These are phyloP conservation scores for Colletotrichum lini DNA, from an alignment of 2,329 filamentous ascomycete genomes.

Conservation along the genomic window DNA sequence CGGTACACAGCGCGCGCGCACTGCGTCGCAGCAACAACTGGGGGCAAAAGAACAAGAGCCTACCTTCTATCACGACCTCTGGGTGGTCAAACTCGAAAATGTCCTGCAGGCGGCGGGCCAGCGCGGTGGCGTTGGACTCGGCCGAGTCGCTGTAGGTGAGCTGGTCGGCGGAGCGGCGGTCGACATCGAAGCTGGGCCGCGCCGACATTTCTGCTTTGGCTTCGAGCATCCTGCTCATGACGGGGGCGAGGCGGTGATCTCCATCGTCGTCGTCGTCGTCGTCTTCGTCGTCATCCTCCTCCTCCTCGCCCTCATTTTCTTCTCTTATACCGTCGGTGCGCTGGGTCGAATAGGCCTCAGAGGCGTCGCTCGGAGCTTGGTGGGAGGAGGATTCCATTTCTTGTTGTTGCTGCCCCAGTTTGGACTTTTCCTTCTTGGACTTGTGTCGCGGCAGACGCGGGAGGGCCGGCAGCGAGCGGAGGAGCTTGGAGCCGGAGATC, in stretches of 20 bases:
- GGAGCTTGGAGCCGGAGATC: constrained; percentile 69
- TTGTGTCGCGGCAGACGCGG: constrained; percentile 60
- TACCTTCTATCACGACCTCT: constrained; percentile 87
- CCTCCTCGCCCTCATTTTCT: not conserved
- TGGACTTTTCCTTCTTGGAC: constrained; percentile 61
- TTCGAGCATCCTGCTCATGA: constrained; percentile 85
- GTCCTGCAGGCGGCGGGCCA: constrained; percentile 82
- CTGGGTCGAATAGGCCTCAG: constrained; percentile 43
- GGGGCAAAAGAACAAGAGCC: constrained; percentile 23
- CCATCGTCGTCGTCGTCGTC: constrained; percentile 41
- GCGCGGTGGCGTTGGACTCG: constrained; percentile 65
- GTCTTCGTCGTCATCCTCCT: constrained; percentile 22
- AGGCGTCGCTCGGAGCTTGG: constrained; percentile 48
- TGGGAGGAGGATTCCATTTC: constrained; percentile 52
- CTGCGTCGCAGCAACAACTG: not conserved
- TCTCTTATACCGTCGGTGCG: constrained; percentile 38
- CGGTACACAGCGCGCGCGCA: constrained; percentile 23
- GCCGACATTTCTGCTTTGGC: constrained; percentile 75
- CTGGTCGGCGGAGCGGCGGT: constrained; percentile 59
- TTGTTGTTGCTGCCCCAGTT: constrained; percentile 42
- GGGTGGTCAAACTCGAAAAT: constrained; percentile 87
- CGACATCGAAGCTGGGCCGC: constrained; percentile 71
- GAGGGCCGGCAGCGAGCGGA: constrained; percentile 76
- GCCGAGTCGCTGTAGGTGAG: constrained; percentile 50
- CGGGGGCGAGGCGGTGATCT: constrained; percentile 71